Percentiles rank a stretch among this genome's conserved stretches.
Conservation (phyloP, 306 rosid genomes). For the Prunus dulcis region DNA sequence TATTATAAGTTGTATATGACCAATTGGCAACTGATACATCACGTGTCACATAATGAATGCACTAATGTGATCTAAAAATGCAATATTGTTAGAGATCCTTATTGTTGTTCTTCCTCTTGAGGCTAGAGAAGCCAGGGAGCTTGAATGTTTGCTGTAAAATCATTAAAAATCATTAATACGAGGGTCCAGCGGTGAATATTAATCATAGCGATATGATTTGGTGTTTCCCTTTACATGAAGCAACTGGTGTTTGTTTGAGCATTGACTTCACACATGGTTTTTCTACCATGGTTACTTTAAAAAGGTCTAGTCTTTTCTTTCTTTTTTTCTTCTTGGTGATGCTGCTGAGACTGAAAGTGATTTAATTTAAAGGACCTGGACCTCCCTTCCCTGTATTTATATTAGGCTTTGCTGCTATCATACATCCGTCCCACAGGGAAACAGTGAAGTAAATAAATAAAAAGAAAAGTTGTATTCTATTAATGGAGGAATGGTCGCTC, state of each 20-base stretch:
- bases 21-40: too few relatives aligned
- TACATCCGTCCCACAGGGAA: neutral
- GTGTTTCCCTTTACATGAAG: too few relatives aligned
- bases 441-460: conserved; percentile 12
- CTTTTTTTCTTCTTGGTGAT: neutral
- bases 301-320: neutral
- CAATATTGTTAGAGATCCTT: neutral
- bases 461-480: neutral
- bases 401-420: too few relatives aligned
- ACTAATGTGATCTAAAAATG: neutral
- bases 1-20: too few relatives aligned
- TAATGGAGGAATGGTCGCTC: conserved; percentile 17
- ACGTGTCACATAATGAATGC: too few relatives aligned
- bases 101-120: neutral
- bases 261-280: neutral
- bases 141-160: too few relatives aligned
- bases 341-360: too few relatives aligned
- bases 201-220: neutral
- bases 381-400: neutral
- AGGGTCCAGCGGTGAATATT: neutral
- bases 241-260: neutral
- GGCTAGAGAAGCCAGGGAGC: neutral
- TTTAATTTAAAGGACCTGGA: neutral
- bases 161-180: neutral
- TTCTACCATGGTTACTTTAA: neutral